These are phyloP conservation scores for Citrus sp. DNA, from an alignment of 345 rosid genomes.

Conservation along the genomic window DNA sequence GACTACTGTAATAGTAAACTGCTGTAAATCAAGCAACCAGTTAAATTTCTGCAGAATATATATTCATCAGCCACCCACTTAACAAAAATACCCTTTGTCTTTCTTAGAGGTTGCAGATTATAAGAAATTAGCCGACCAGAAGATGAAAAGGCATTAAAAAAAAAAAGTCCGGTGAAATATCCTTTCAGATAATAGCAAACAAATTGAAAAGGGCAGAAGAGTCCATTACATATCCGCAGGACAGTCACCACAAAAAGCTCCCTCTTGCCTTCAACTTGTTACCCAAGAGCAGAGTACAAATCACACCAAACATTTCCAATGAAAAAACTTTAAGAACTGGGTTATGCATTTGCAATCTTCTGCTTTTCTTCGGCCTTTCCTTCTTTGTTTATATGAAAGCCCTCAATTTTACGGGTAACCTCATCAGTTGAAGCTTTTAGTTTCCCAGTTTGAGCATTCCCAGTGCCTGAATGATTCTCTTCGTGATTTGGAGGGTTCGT, in stretches of 20 bases:
- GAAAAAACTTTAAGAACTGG: not conserved
- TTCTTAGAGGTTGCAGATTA: not conserved
- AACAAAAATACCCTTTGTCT: not conserved
- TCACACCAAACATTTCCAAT: not conserved
- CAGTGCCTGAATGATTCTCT: slow-evolving; percentile 24
- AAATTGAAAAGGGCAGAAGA: not conserved
- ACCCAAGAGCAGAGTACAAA: not conserved
- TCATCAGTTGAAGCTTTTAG: slow-evolving; percentile 29
- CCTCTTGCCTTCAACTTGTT: not conserved
- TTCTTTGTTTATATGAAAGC: slow-evolving; percentile 25
- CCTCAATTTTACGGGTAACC: slow-evolving; percentile 24
- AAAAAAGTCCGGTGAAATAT: not conserved
- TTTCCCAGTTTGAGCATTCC: slow-evolving; percentile 23
- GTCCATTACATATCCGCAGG: not conserved
- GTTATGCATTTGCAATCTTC: slow-evolving; percentile 15
- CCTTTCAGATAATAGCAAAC: not conserved
- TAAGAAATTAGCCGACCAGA: not conserved
- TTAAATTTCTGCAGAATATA: not conserved
- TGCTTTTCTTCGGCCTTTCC: slow-evolving; percentile 23
- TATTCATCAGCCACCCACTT: not conserved
- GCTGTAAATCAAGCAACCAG: no score
- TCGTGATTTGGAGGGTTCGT: slow-evolving; percentile 31
- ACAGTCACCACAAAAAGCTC: not conserved
- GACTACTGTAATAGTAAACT: no score
- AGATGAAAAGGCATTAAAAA: not conserved